phyloP scores from a whole-genome alignment of 331 rosid species.

The Telfairia occidentalis region DNA sequence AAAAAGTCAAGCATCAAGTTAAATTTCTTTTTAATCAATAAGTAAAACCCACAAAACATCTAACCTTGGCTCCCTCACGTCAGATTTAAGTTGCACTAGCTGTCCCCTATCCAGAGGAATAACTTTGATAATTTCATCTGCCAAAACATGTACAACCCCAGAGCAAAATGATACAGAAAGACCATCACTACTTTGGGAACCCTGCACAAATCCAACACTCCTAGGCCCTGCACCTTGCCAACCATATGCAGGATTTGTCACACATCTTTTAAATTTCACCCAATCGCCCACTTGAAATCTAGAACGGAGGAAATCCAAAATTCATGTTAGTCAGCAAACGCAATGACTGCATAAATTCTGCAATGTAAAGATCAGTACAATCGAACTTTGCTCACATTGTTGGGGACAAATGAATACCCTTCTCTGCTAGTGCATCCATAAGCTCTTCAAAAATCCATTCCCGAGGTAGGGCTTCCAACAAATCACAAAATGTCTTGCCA shows the following conservation, averaged over 20 bases:
- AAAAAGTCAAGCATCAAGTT: neutral
- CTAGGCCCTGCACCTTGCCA: slow-evolving; percentile 81
- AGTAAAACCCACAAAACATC: slow-evolving; percentile 14
- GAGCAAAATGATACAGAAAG: slow-evolving; percentile 84
- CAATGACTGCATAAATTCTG: slow-evolving; percentile 8
- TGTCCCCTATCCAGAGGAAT: slow-evolving; percentile 96
- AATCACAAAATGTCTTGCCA: slow-evolving; percentile 84
- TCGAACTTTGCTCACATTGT: slow-evolving; percentile 43
- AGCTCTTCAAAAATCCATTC: slow-evolving; percentile 97
- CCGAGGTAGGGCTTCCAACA: slow-evolving; percentile 87
- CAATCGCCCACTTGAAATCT: slow-evolving; percentile 95
- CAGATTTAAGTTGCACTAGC: slow-evolving; percentile 80
- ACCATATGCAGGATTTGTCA: slow-evolving; percentile 64
- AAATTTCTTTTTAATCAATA: neutral
- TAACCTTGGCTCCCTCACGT: slow-evolving; percentile 87
- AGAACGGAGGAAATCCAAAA: neutral
- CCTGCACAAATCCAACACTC: slow-evolving; percentile 97
- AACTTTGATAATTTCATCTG: slow-evolving; percentile 77
- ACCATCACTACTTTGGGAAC: slow-evolving; percentile 58
- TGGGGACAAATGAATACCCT: slow-evolving; percentile 72
- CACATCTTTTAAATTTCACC: slow-evolving; percentile 80
- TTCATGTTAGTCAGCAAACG: neutral
- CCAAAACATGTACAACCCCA: slow-evolving; percentile 77
- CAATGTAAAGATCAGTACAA: neutral
- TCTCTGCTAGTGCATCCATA: slow-evolving; percentile 70